phyloP scores from a whole-genome alignment of 371 early-diverging fungal genomes.

The Funneliformis caledonium region DNA sequence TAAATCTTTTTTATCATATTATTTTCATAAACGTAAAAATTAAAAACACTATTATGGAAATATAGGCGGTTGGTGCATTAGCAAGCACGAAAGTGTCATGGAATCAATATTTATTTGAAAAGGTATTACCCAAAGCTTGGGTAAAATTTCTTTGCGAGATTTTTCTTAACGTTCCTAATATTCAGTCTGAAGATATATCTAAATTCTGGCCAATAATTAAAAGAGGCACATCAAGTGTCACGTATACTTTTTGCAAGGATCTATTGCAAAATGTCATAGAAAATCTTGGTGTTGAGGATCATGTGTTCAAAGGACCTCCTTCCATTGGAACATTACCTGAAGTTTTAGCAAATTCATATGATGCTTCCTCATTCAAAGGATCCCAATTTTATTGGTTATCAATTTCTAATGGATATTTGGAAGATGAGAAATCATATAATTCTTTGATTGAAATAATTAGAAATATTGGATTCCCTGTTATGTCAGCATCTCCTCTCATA shows the following conservation, averaged over 20 bases:
- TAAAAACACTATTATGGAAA: neutral
- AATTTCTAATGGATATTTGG: neutral
- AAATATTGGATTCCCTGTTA: neutral
- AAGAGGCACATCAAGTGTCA: neutral
- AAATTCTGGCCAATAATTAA: conserved; percentile 40
- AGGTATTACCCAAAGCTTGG: conserved; percentile 43
- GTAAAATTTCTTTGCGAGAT: conserved; percentile 42
- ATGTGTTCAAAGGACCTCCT: neutral
- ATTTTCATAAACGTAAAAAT: neutral
- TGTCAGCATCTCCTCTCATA: neutral
- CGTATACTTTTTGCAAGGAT: neutral
- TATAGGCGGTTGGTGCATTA: neutral
- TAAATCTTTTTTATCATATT: neutral
- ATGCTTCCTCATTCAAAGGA: neutral
- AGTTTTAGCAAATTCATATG: neutral
- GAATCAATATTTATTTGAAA: conserved; percentile 44
- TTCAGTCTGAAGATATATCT: conserved; percentile 29
- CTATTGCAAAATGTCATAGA: neutral
- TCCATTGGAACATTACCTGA: neutral
- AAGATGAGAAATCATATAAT: neutral
- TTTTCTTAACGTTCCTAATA: neutral
- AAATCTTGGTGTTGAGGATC: neutral
- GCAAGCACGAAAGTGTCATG: conserved; percentile 46
- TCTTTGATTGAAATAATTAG: neutral
- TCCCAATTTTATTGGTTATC: neutral